Evolutionary conservation across 164 flowering plant species (phyloP).

Genomic region (Stephania cephalantha): DNA sequence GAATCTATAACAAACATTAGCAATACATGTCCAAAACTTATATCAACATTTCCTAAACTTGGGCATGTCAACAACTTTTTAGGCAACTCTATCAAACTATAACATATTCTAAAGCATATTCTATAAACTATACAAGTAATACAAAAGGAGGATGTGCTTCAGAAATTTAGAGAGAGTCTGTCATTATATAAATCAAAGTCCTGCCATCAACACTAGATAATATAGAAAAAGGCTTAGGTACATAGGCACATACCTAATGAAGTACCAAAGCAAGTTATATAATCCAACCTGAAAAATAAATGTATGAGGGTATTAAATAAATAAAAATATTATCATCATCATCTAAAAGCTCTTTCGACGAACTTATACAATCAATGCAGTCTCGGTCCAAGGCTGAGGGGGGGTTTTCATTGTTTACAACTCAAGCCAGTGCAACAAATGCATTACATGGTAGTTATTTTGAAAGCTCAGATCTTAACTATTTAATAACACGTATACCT

Average conservation of each 20-base stretch:
- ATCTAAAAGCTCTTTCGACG: neutral
- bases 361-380: neutral
- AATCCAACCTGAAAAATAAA: neutral
- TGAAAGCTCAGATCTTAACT: neutral
- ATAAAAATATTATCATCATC: neutral
- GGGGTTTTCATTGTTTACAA: neutral
- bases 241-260: neutral
- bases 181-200: neutral
- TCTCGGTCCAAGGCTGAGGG: neutral
- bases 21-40: too few relatives aligned
- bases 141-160: neutral
- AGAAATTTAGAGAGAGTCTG: neutral
- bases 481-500: too few relatives aligned
- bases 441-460: neutral
- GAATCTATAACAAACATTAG: too few relatives aligned
- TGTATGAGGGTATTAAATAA: neutral
- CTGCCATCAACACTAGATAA: neutral
- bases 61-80: too few relatives aligned
- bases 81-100: too few relatives aligned
- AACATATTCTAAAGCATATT: too few relatives aligned
- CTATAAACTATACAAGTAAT: too few relatives aligned
- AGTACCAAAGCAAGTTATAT: neutral
- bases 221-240: neutral
- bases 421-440: neutral
- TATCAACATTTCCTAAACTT: too few relatives aligned